Base-by-base conservation (phyloP, 257 asterid genomes). In the Nicotiana noctiflora region DNA sequence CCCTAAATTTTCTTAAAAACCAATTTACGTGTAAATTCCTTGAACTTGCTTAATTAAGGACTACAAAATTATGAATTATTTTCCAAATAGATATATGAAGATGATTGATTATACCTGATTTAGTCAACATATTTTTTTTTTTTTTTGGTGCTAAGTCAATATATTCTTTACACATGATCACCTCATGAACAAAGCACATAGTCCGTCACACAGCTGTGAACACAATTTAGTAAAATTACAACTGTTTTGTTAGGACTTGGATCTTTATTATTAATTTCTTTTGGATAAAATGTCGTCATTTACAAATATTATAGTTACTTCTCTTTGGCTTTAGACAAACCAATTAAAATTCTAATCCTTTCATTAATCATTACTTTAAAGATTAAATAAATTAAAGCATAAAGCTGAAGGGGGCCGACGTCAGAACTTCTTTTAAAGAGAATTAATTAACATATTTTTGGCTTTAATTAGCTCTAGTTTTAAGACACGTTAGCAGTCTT, bases 161-260 rank as follows among this genome's bases (percentile, higher is more conserved):
- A 70, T 70, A 44, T 44, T 70, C 21, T 44, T 70, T 44, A 21
- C 77, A 70, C 59, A 70, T 37, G 44, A 37, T 70, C 14, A 37
- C 44, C 49, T 8, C 8, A 18, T 44, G 7, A 70, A 70, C n/a
- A 44, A 70, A 44, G 3, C 32, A 12, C 12, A 70, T 40, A 68
- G 77, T 68, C 57, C 77, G 52, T 19, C 8, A 12, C 55, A 70
- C 77, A 70, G 77, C 77, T 70, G 77, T 70, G 77, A 12, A 49
- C 55, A 0, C 55, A 49, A 49, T 49, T 49, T 49, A 49, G 55
- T 49, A 37, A 49, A 49, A 11, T 49, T 49, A 11, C 55, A 49
- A 51, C 46, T 40, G 46, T 40, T 40, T 40, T 37, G 0, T 51
- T 51, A 49, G 55, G 29, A 44, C 62, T 18, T 40, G 59, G 14